phyloP scores from a whole-genome alignment of 192 early-diverging fungal species.

The Mortierella alpina region DNA sequence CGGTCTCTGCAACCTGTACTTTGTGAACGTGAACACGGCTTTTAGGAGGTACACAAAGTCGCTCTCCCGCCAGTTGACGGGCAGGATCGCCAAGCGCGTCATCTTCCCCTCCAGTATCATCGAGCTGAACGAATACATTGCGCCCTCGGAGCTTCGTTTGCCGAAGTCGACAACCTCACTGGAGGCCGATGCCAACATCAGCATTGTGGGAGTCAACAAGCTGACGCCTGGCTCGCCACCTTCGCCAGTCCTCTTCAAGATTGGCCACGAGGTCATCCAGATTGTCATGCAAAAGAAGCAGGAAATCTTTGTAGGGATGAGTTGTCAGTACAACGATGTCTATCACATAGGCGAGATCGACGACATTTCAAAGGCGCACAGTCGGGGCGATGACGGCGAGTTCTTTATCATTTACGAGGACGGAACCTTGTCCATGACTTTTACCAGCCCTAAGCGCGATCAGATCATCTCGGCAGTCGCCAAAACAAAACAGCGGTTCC shows the following conservation, averaged over 20 bases:
- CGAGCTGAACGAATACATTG: slow-evolving; percentile 82
- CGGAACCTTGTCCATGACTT: slow-evolving; percentile 69
- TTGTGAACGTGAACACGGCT: slow-evolving; percentile 86
- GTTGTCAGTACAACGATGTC: slow-evolving; percentile 85
- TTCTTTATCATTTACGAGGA: slow-evolving; percentile 85
- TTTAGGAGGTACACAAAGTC: slow-evolving; percentile 79
- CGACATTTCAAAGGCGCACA: slow-evolving; percentile 67
- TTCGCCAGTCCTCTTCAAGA: slow-evolving; percentile 83
- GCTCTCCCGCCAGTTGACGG: slow-evolving; percentile 59
- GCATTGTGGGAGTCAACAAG: slow-evolving; percentile 74
- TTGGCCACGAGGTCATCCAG: slow-evolving; percentile 86
- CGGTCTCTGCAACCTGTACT: slow-evolving; percentile 77
- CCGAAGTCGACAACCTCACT: slow-evolving; percentile 80
- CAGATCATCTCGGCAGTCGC: slow-evolving; percentile 76
- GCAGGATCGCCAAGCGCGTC: slow-evolving; percentile 70
- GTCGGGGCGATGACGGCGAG: slow-evolving; percentile 74
- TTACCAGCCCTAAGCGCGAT: slow-evolving; percentile 81
- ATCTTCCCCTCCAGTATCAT: slow-evolving; percentile 75
- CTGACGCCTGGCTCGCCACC: slow-evolving; percentile 73
- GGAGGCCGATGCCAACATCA: slow-evolving; percentile 75
- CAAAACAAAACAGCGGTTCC: slow-evolving; percentile 75
- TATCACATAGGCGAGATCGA: slow-evolving; percentile 86
- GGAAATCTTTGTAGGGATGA: slow-evolving; percentile 78
- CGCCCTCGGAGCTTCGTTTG: slow-evolving; percentile 76
- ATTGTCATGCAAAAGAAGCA: slow-evolving; percentile 79